A percentile compares a stretch with the other conserved stretches of the same genome.
phyloP scores from a whole-genome alignment of 805 yeast genomes.

The Scheffersomyces spartinae region DNA sequence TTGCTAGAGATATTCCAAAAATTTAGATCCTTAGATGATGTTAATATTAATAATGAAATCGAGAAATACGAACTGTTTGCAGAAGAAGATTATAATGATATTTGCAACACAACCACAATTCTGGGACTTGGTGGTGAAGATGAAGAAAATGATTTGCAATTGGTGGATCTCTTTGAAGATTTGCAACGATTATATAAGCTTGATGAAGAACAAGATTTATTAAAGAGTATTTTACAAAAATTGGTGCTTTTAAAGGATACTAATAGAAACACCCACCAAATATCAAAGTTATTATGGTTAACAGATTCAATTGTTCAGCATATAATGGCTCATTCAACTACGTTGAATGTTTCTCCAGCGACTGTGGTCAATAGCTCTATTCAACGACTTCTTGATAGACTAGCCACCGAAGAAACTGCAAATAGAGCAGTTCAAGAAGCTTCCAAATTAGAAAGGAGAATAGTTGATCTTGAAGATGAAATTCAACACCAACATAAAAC shows the following conservation, averaged over 20 bases:
- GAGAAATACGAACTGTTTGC: constrained; percentile 26
- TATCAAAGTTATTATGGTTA: constrained; percentile 13
- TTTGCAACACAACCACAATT: constrained; percentile 4
- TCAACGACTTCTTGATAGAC: constrained; percentile 22
- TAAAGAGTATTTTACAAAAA: constrained; percentile 16
- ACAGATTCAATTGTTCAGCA: constrained; percentile 22
- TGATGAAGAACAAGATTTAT: constrained; percentile 3
- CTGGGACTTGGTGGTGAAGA: neutral
- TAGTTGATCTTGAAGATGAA: constrained; percentile 11
- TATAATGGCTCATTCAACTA: constrained; percentile 14
- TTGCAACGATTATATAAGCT: constrained; percentile 5
- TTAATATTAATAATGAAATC: constrained; percentile 22
- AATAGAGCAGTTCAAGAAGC: constrained; percentile 20
- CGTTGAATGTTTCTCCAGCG: constrained; percentile 12
- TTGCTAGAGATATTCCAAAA: constrained; percentile 24
- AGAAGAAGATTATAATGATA: constrained; percentile 25
- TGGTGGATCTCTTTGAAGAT: constrained; percentile 6
- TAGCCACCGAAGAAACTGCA: constrained; percentile 23
- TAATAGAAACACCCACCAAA: constrained; percentile 12
- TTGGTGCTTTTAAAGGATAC: constrained; percentile 14
- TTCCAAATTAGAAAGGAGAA: constrained; percentile 11
- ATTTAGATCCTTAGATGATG: constrained; percentile 17
- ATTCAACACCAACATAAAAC: constrained; percentile 11
- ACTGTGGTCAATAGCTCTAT: constrained; percentile 19
- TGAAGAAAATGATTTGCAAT: constrained; percentile 2